Evolutionary conservation across 1,284 basidiomycete species (phyloP).

Genomic region (Ustilago tritici): DNA sequence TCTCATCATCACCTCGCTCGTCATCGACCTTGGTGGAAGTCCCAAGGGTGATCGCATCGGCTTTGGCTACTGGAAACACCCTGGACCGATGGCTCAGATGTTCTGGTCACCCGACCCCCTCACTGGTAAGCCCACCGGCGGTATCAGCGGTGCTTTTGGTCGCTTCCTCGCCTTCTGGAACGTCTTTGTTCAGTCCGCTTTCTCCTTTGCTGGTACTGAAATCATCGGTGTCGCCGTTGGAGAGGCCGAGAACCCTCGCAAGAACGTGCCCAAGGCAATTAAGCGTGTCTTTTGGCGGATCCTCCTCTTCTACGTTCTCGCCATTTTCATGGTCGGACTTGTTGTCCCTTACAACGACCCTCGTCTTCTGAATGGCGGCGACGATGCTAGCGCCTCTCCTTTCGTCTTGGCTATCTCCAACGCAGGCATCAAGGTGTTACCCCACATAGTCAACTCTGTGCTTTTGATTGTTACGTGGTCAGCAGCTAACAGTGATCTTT

Average conservation of each 20-base stretch:
- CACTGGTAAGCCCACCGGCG: slow-evolving; percentile 54
- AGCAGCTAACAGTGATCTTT: slow-evolving; percentile 84
- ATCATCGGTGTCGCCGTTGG: slow-evolving; percentile 85
- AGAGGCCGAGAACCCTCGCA: slow-evolving; percentile 72
- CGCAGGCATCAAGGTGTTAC: slow-evolving; percentile 71
- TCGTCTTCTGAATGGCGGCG: slow-evolving; percentile 40
- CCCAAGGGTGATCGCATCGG: slow-evolving; percentile 54
- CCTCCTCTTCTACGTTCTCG: slow-evolving; percentile 70
- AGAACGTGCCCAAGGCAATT: slow-evolving; percentile 60
- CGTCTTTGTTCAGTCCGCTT: slow-evolving; percentile 76
- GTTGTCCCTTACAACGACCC: slow-evolving; percentile 60
- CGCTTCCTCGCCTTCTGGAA: slow-evolving; percentile 70
- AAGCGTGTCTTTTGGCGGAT: slow-evolving; percentile 70
- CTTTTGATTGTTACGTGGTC: slow-evolving; percentile 84
- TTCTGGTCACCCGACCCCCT: slow-evolving; percentile 51
- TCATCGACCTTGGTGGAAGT: slow-evolving; percentile 61
- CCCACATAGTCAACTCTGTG: slow-evolving; percentile 77
- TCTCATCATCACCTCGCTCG: slow-evolving; percentile 57
- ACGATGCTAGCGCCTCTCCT: slow-evolving; percentile 48
- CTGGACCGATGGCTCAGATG: slow-evolving; percentile 70
- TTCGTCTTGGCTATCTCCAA: slow-evolving; percentile 71
- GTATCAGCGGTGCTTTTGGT: slow-evolving; percentile 75
- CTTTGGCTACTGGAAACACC: slow-evolving; percentile 68
- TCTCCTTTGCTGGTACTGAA: slow-evolving; percentile 84
- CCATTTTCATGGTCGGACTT: slow-evolving; percentile 69